Base-by-base conservation (phyloP, 352 stramenopile species). In the Phytopythium cucurbitacearum region DNA sequence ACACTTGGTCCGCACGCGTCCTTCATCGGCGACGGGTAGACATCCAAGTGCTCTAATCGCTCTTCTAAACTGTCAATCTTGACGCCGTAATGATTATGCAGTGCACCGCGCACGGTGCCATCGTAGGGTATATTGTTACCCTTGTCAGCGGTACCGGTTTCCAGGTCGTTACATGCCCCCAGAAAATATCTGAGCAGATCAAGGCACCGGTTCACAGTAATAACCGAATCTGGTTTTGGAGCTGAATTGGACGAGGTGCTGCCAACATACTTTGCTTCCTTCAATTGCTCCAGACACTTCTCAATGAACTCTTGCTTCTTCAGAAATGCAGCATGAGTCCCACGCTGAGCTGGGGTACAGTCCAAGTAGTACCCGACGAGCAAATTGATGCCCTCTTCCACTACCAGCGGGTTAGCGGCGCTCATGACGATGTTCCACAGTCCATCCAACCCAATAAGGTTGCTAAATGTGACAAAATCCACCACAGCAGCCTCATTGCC, bases 101-200 rank as follows among this genome's bases (percentile, higher is more conserved):
- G 21, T 35, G 48, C 0, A 5, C 42, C 42, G 42, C 44, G 13
- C 7, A 50, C 28, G 10, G 13, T 12, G 37, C 35, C 8, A 35
- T 60, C 10, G 42, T 62, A 8, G 28, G 5, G 32, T 6, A 47
- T 12, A 15, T 12, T 33, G 2, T 6, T n/a, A 4, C 38, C 32
- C 32, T 35, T 11, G 1, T 48, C 41, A 33, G 9, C 35, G 9
- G 3, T 4, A 10, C 7, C 52, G 0, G 6, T 8, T 5, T 48
- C 15, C 47, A 37, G 33, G 39, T 40, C 9, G 35, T 64, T 60
- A 33, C 69, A 82, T 1, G 78, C 64, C 12, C 87, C 70, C 15
- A 92, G 48, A 48, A 92, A 92, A 43, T 83, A 89, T 3, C 75
- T 67, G 15, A 92, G 44, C 35, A 89, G 67, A 50, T 90, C 82